Percentiles rank a stretch among this genome's conserved stretches.
Evolutionary conservation across 345 rosid genomes (phyloP).

Genomic region (Eucalyptus curtisii): DNA sequence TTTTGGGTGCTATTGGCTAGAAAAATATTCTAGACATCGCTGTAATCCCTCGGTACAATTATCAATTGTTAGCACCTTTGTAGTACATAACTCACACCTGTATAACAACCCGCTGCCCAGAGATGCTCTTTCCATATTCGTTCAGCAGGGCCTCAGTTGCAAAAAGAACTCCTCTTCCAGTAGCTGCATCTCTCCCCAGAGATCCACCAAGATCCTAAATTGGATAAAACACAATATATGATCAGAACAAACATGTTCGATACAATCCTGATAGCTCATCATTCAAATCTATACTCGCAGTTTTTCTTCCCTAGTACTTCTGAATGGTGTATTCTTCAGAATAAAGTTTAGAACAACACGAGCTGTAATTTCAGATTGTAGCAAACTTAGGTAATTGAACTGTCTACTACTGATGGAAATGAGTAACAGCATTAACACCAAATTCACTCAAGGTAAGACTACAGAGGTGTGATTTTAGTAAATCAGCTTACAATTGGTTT

Average conservation of each 20-base stretch:
- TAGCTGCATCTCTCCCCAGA: slow-evolving; percentile 93
- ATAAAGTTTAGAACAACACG: background rate
- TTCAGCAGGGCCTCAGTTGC: slow-evolving; percentile 90
- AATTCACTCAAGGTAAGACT: background rate
- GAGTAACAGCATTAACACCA: background rate
- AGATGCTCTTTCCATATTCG: slow-evolving; percentile 62
- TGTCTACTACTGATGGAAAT: background rate
- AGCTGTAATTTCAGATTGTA: background rate
- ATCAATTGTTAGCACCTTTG: background rate
- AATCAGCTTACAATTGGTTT: slow-evolving; percentile 61
- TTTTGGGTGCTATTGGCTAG: background rate
- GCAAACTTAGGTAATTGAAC: background rate
- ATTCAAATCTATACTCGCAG: background rate
- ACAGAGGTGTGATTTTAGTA: background rate
- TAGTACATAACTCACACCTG: slow-evolving; percentile 32
- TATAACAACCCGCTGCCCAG: slow-evolving; percentile 71
- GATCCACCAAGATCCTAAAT: slow-evolving; percentile 95
- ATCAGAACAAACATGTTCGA: background rate
- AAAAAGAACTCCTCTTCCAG: slow-evolving; percentile 92
- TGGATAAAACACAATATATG: background rate
- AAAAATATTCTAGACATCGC: background rate
- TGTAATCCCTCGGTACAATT: background rate
- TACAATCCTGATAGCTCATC: background rate
- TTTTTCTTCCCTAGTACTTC: background rate
- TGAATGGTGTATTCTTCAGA: background rate